Conservation (phyloP, 1,284 basidiomycete genomes). For the Stereum hirsutum region DNA sequence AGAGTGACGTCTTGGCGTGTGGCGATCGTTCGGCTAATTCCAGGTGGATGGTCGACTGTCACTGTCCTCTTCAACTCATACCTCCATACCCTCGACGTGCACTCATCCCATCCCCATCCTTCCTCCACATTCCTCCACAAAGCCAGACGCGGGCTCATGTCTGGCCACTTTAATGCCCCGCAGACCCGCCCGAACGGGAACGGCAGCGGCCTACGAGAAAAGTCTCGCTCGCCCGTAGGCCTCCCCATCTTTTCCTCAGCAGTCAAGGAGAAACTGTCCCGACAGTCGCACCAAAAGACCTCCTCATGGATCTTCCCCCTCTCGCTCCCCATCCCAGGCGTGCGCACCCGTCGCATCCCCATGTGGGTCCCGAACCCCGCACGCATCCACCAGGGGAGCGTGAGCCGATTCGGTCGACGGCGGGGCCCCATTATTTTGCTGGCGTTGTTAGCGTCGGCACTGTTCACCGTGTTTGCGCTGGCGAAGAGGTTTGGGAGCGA, state of each 20-base stretch:
- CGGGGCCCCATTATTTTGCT: constrained; percentile 41
- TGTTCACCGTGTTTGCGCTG: constrained; percentile 50
- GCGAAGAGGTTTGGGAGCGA: constrained; percentile 45
- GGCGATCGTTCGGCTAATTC: too few relatives aligned
- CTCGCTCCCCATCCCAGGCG: constrained; percentile 50
- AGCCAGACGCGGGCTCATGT: constrained; percentile 6
- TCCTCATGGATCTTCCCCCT: constrained; percentile 51
- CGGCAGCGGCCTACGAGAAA: constrained; percentile 36
- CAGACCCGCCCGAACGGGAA: constrained; percentile 34
- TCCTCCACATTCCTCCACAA: neutral
- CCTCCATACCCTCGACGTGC: neutral
- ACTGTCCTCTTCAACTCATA: neutral
- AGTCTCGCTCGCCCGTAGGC: constrained; percentile 32
- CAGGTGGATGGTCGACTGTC: too few relatives aligned
- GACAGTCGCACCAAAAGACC: constrained; percentile 34
- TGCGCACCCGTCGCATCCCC: constrained; percentile 38
- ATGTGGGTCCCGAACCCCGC: constrained; percentile 57
- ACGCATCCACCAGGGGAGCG: constrained; percentile 46
- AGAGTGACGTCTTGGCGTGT: neutral
- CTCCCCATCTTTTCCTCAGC: constrained; percentile 55
- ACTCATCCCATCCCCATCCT: neutral
- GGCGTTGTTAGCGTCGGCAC: constrained; percentile 35
- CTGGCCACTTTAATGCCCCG: constrained; percentile 47
- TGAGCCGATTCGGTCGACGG: constrained; percentile 50
- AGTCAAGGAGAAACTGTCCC: constrained; percentile 59